Conservation (phyloP, 2,329 filamentous ascomycete species). For the Fusarium nematophilum region DNA sequence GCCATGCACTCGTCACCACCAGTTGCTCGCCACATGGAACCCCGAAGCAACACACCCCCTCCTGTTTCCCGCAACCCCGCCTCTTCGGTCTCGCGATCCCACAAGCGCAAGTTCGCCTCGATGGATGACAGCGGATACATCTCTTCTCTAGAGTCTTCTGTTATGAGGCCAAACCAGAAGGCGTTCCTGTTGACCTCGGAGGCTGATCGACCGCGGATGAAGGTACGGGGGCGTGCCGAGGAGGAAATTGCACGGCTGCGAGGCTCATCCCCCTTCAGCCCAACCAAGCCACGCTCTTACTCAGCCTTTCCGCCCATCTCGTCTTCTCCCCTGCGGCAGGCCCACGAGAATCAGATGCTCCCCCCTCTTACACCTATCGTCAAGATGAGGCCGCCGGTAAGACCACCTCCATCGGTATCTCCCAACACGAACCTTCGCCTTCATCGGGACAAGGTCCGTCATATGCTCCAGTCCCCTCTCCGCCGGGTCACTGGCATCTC, state of each 20-base stretch:
- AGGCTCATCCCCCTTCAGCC: conserved; percentile 92
- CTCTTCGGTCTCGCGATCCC: conserved; percentile 74
- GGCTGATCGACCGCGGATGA: conserved; percentile 81
- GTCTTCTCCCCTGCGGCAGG: conserved; percentile 75
- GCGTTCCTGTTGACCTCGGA: conserved; percentile 79
- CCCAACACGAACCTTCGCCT: conserved; percentile 92
- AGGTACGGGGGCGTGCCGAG: conserved; percentile 85
- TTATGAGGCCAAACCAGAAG: conserved; percentile 75
- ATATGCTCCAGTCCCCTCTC: conserved; percentile 83
- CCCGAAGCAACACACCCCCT: conserved; percentile 80
- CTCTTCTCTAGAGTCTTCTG: conserved; percentile 94
- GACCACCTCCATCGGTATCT: conserved; percentile 79
- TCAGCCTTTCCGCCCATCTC: conserved; percentile 65
- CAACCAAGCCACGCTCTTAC: conserved; percentile 74
- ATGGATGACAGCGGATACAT: conserved; percentile 97
- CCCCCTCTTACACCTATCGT: conserved; percentile 86
- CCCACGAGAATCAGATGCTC: conserved; percentile 69
- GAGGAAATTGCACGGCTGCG: conserved; percentile 95
- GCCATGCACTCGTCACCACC: conserved; percentile 93
- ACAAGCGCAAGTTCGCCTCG: conserved; percentile 81
- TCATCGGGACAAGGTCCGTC: conserved; percentile 84
- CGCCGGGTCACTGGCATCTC: conserved; percentile 57
- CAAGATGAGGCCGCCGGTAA: conserved; percentile 75
- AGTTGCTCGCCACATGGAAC: conserved; percentile 69
- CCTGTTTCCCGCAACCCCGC: conserved; percentile 70